Percentiles rank a stretch among this genome's conserved stretches.
phyloP scores from a whole-genome alignment of 1,284 basidiomycete species.

The Athelia sp. region DNA sequence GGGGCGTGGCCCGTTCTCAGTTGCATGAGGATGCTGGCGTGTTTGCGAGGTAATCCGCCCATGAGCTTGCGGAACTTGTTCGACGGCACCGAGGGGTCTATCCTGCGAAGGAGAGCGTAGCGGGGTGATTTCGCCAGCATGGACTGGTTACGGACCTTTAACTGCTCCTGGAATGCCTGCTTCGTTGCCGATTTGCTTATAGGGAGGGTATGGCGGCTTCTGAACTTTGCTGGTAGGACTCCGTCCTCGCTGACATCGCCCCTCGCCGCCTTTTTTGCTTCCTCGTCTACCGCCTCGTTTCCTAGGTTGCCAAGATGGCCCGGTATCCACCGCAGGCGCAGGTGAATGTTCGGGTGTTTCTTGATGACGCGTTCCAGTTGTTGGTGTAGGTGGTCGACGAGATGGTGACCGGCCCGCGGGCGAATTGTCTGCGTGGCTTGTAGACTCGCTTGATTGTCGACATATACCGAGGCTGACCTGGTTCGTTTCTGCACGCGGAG shows the following conservation, averaged over 20 bases:
- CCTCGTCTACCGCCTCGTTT: conserved; percentile 14
- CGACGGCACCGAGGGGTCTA: not conserved
- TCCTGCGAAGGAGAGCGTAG: not conserved
- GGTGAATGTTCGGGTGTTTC: not conserved
- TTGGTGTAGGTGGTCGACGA: not conserved
- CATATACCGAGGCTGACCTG: not conserved
- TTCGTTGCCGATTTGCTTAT: conserved; percentile 2
- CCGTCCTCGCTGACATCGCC: conserved; percentile 2
- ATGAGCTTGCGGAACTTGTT: conserved; percentile 7
- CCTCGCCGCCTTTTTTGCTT: conserved; percentile 13
- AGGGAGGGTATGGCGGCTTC: conserved; percentile 1
- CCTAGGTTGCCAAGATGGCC: conserved; percentile 14
- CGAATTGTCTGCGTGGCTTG: not conserved
- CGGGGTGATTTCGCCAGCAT: conserved; percentile 1
- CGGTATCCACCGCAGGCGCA: conserved; percentile 4
- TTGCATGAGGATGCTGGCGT: conserved; percentile 19
- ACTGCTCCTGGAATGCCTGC: not conserved
- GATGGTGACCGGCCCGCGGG: not conserved
- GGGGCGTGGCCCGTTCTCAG: conserved; percentile 23
- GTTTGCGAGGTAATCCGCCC: conserved; percentile 1
- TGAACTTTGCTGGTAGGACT: conserved; percentile 11
- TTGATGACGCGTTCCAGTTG: not conserved
- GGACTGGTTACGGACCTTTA: not conserved
- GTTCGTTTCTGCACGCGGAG: not conserved
- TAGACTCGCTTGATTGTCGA: not conserved